phyloP scores from a whole-genome alignment of 345 rosid species.

The Melaleuca quinquenervia region DNA sequence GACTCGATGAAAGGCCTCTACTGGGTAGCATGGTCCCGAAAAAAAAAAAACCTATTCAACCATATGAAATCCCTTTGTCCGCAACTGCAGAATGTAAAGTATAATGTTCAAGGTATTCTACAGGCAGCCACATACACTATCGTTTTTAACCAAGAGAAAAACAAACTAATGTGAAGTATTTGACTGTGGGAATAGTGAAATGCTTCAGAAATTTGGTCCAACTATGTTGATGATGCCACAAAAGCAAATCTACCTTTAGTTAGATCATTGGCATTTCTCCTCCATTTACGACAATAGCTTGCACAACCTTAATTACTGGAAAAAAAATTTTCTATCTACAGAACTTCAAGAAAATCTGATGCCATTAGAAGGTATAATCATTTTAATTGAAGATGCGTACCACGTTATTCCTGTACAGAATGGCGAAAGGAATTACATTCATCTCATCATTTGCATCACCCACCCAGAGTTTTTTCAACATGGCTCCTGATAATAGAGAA shows the following conservation, averaged over 20 bases:
- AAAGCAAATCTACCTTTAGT: not conserved
- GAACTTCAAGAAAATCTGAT: not conserved
- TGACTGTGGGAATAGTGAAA: not conserved
- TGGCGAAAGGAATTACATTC: conserved; percentile 47
- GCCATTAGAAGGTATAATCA: not conserved
- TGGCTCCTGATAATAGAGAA: conserved; percentile 35
- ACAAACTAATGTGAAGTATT: not conserved
- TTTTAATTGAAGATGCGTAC: conserved; percentile 26
- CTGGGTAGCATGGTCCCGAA: not conserved
- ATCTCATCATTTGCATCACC: conserved; percentile 39
- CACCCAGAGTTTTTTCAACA: conserved; percentile 52
- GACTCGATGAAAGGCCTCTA: not conserved
- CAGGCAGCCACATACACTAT: not conserved
- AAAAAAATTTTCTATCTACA: not conserved
- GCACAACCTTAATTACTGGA: not conserved
- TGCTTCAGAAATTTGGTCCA: not conserved
- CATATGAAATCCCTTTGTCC: not conserved
- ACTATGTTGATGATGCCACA: not conserved
- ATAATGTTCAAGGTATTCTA: not conserved
- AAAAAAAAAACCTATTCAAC: not conserved
- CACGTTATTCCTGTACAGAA: conserved; percentile 35
- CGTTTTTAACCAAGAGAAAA: not conserved
- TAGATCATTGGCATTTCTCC: not conserved
- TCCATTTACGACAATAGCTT: not conserved
- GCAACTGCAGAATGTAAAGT: not conserved